Base-by-base conservation (phyloP, 345 rosid genomes). In the Kandelia obovata region DNA sequence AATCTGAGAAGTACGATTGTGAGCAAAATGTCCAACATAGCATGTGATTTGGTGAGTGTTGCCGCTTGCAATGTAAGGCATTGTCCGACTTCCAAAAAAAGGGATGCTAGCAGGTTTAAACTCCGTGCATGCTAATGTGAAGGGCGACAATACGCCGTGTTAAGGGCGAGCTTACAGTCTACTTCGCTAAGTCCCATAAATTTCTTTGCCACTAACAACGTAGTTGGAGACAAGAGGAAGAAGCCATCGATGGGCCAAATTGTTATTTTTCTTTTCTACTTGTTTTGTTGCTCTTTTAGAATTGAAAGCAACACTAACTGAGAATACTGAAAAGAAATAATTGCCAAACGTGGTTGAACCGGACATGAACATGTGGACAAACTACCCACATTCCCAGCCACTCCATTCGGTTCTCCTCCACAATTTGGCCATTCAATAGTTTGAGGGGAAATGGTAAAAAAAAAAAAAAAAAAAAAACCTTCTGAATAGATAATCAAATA, bases 281-380 rank as follows among this genome's bases (percentile, higher is more conserved):
- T 70, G 79, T 80, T 76, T 65, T 71, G 64, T 77, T 71, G 63
- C 75, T 28, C 72, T 71, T 43, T 73, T 66, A 32, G 21, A n/a
- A 23, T 17, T 46, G 28, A 31, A 64, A 19, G 70, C 64, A 71
- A 51, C 26, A 11, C 31, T 47, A 23, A 60, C 9, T 2, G 28
- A 77, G 66, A 74, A 74, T 65, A 68, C 66, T 46, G 75, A 71
- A 76, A 82, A 80, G 79, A 80, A 71, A 51, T 17, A 27, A 68
- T 43, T 78, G 72, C 63, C 66, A 10, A 73, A 21, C 19, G 28
- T 71, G 60, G 26, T 25, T 64, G 77, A 77, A 77, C 63, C 74
- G 64, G 88, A 87, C 88, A 85, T 46, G 23, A 19, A 64, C 75
- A 71, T 67, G 65, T 69, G 73, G 88, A 87, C 91, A 87, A 82